Evolutionary conservation across 1,139 yeast genomes (phyloP), one percentile per base, ranked within the genome.

Genomic region (Waltiozyma sp.): DNA sequence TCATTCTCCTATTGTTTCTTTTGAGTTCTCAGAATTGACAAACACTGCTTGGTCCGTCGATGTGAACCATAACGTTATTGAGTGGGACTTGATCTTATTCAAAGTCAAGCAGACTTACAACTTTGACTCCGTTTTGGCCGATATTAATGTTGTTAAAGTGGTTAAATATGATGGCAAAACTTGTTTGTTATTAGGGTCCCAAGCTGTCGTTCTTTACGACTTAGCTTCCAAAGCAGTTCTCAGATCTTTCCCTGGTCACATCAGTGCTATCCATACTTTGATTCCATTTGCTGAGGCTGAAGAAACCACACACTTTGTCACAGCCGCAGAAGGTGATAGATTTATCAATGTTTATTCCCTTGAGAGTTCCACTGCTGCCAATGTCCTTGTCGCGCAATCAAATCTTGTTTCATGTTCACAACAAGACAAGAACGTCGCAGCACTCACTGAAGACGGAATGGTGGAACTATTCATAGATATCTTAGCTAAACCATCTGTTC

Each of bases 291-390:
- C 66, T 41, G 57, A 64, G 7, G 77, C 70, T 41, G 61, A 66
- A 38, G 10, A 26, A 10, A 6, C 37, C 19, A 18, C 37, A 7
- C 23, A 35, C 11, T 73, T 84, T 50, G 58, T 84, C 43, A 77
- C 91, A 1, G 76, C 82, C 45, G 93, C 96, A 1, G 66, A 65
- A 34, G 79, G 77, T 47, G 96, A 88, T 59, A 72, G 96, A 53
- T 86, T 85, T 58, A 69, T 87, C 52, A 87, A 85, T 58, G 65
- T 84, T 44, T 78, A 81, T 55, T 77, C 81, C 16, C 50, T 77
- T 10, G 52, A 64, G 11, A 65, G 57, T 53, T 10, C 63, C 57
- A 46, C 60, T 58, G 15, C 39, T 58, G 15, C 39, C 14, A 18
- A 37, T 21, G 83, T 86, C 10, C 72, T 83, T 46, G 91, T 83